phyloP scores from a whole-genome alignment of 2,329 filamentous ascomycete species.

The Pseudomassariella vexata region DNA sequence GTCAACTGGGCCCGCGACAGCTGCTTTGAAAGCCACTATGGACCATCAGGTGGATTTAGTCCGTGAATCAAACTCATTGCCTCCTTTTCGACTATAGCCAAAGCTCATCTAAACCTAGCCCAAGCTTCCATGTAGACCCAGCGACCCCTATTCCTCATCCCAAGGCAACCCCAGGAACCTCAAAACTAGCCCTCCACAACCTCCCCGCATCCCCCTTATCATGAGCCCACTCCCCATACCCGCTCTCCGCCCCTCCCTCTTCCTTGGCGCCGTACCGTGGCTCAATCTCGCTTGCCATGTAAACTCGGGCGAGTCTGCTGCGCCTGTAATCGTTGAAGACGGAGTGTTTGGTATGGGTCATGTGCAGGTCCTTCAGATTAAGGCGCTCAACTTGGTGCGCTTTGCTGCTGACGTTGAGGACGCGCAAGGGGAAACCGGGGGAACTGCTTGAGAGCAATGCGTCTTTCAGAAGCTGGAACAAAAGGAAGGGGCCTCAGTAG shows the following conservation, averaged over 20 bases:
- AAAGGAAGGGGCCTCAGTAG: slow-evolving; percentile 3
- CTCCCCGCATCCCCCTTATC: neutral
- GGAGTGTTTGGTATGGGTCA: no score
- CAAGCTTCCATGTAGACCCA: no score
- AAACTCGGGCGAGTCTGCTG: neutral
- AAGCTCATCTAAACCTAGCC: no score
- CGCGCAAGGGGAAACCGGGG: neutral
- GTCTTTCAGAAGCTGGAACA: slow-evolving; percentile 6
- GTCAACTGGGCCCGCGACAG: no score
- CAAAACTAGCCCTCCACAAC: neutral
- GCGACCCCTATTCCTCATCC: no score
- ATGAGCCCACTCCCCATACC: slow-evolving; percentile 1
- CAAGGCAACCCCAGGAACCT: no score
- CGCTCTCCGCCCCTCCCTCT: slow-evolving; percentile 1
- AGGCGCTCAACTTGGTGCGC: slow-evolving; percentile 2
- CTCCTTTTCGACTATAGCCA: no score
- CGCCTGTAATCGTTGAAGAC: neutral
- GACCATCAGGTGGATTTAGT: no score
- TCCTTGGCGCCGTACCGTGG: neutral
- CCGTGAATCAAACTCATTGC: no score
- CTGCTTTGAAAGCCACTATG: no score
- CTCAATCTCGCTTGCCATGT: slow-evolving; percentile 1
- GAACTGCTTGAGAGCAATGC: neutral
- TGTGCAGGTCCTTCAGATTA: neutral
- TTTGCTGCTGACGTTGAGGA: slow-evolving; percentile 1